These are phyloP conservation scores for Trichoderma gracile DNA, from an alignment of 2,329 filamentous ascomycete genomes.

Conservation along the genomic window DNA sequence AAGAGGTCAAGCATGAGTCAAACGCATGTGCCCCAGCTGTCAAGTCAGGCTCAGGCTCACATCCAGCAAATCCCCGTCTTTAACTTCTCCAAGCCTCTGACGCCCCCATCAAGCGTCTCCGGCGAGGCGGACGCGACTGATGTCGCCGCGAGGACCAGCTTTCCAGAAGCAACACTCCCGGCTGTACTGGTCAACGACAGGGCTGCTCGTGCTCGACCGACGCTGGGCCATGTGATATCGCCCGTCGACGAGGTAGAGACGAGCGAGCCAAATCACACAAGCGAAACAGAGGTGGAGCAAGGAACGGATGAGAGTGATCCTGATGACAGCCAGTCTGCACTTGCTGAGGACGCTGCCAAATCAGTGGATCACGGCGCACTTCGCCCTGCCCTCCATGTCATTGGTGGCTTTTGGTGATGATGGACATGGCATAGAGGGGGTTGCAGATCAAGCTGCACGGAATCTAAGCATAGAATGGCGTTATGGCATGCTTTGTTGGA, in stretches of 20 bases:
- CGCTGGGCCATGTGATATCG: conserved; percentile 29
- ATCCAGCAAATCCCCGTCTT: conserved; percentile 32
- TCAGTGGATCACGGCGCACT: conserved; percentile 6
- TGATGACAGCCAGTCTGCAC: conserved; percentile 27
- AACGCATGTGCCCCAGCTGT: conserved; percentile 36
- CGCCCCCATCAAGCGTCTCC: conserved; percentile 27
- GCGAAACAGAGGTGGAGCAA: conserved; percentile 37
- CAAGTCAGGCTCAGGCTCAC: conserved; percentile 26
- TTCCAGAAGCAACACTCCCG: conserved; percentile 13
- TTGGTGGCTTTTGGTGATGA: conserved; percentile 18
- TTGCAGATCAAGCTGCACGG: background rate
- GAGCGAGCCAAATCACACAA: conserved; percentile 38
- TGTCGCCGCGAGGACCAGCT: conserved; percentile 1
- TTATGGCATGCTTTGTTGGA: conserved; percentile 7
- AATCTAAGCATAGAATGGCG: conserved; percentile 23
- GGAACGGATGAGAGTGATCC: conserved; percentile 40
- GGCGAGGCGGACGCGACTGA: conserved; percentile 7
- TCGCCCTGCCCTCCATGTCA: conserved; percentile 15
- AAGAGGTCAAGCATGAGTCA: conserved; percentile 46
- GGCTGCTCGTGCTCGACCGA: conserved; percentile 25
- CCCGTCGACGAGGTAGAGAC: conserved; percentile 38
- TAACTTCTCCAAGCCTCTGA: conserved; percentile 43
- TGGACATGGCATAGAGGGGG: background rate
- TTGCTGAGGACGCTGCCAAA: background rate
- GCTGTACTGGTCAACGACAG: background rate